These are phyloP conservation scores for Camelina hispida DNA, from an alignment of 345 rosid genomes.

Conservation along the genomic window DNA sequence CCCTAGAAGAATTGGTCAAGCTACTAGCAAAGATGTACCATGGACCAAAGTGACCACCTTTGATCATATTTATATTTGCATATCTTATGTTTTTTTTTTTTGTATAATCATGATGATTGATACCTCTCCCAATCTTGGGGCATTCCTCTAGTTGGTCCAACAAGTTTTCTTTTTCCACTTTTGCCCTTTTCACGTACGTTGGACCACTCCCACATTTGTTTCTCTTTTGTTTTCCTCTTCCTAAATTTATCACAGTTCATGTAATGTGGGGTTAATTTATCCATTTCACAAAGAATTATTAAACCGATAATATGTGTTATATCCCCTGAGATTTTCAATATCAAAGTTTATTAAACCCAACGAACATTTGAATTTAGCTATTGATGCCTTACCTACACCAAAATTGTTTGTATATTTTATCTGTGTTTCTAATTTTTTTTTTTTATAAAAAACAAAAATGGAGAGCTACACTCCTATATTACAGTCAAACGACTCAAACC, in stretches of 20 bases:
- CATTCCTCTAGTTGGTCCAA: slow-evolving; percentile 49
- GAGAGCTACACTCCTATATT: background rate
- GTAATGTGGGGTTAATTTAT: background rate
- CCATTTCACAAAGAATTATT: background rate
- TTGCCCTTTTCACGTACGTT: slow-evolving; percentile 31
- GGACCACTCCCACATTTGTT: slow-evolving; percentile 42
- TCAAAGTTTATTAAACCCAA: background rate
- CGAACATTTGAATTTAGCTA: background rate
- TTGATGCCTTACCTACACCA: slow-evolving; percentile 3
- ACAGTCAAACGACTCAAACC: slow-evolving; percentile 6
- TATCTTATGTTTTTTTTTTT: slow-evolving; percentile 28
- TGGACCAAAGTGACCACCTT: slow-evolving; percentile 48
- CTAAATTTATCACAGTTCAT: background rate
- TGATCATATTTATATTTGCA: slow-evolving; percentile 38
- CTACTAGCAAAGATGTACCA: slow-evolving; percentile 40
- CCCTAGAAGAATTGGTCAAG: slow-evolving; percentile 46
- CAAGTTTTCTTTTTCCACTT: slow-evolving; percentile 21
- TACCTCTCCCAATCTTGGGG: slow-evolving; percentile 60
- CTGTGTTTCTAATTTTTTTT: background rate
- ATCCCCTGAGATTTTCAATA: background rate
- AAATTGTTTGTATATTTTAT: background rate
- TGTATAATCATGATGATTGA: slow-evolving; percentile 38
- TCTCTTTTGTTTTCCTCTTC: background rate
- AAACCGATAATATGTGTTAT: slow-evolving; percentile 3
- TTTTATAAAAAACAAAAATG: background rate